Evolutionary conservation across 768 basidiomycete genomes (phyloP).

Genomic region (Suillus occidentalis): DNA sequence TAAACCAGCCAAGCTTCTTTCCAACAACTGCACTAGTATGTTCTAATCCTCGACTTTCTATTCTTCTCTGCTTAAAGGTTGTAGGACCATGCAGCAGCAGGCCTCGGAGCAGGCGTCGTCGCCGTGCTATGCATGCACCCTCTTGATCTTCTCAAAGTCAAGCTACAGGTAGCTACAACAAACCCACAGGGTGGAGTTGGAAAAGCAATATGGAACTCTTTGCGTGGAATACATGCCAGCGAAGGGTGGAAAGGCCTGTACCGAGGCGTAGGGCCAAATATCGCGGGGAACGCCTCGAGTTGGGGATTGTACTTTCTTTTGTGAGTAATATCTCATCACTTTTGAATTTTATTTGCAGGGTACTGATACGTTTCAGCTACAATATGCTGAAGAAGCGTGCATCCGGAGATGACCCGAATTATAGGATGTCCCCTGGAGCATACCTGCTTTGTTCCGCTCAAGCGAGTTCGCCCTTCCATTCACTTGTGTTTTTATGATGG

Average conservation of each 20-base stretch:
- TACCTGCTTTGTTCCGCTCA: constrained; percentile 90
- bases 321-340: constrained; percentile 51
- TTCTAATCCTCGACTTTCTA: not conserved
- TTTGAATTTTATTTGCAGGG: not conserved
- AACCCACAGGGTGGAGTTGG: constrained; percentile 61
- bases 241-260: constrained; percentile 88
- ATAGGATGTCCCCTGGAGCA: constrained; percentile 69
- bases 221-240: constrained; percentile 68
- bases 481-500: constrained; percentile 10
- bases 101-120: constrained; percentile 88
- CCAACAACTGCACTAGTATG: constrained; percentile 36
- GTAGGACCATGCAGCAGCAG: constrained; percentile 94
- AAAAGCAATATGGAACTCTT: constrained; percentile 71
- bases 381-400: constrained; percentile 89
- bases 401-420: constrained; percentile 61
- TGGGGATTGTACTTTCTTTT: constrained; percentile 99
- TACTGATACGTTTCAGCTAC: constrained; percentile 55
- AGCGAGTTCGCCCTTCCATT: constrained; percentile 76
- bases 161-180: constrained; percentile 83
- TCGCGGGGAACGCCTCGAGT: constrained; percentile 92
- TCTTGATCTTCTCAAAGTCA: constrained; percentile 91
- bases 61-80: not conserved
- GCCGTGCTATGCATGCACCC: constrained; percentile 97
- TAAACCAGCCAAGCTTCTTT: constrained; percentile 42
- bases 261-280: constrained; percentile 85